These are phyloP conservation scores for Melanomma pulvis-pyrius DNA, from an alignment of 495 filamentous ascomycete species.

Conservation along the genomic window DNA sequence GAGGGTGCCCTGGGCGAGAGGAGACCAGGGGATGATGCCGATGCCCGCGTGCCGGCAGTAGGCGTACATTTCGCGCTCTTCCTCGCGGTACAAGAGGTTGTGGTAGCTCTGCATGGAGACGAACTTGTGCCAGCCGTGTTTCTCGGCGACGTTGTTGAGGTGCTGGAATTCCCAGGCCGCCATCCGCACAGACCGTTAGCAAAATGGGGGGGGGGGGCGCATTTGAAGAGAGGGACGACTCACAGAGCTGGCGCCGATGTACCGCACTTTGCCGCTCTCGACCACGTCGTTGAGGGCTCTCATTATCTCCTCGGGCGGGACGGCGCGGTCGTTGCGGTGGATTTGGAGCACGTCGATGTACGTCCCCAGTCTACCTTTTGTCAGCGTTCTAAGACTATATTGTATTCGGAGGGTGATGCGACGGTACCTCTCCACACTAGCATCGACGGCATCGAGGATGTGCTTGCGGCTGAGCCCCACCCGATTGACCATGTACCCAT, in stretches of 20 bases:
- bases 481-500: constrained; percentile 49
- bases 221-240: background rate
- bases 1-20: constrained; percentile 34
- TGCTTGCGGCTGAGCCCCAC: constrained; percentile 40
- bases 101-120: constrained; percentile 64
- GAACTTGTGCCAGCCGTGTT: constrained; percentile 60
- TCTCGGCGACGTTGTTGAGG: constrained; percentile 57
- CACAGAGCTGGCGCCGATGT: constrained; percentile 48
- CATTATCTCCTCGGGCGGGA: constrained; percentile 72
- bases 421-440: constrained; percentile 52
- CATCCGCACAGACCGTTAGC: constrained; percentile 44
- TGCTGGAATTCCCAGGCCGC: constrained; percentile 61
- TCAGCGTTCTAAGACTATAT: background rate
- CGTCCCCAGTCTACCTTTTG: constrained; percentile 58
- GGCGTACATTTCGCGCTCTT: constrained; percentile 47
- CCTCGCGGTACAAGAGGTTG: constrained; percentile 60
- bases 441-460: constrained; percentile 73
- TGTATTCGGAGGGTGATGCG: background rate
- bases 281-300: constrained; percentile 61
- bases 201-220: background rate
- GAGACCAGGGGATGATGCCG: constrained; percentile 38
- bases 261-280: constrained; percentile 60
- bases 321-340: constrained; percentile 65
- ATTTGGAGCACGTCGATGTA: constrained; percentile 80
- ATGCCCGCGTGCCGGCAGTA: constrained; percentile 38